Percentiles rank a stretch among this genome's conserved stretches.
Conservation (phyloP, 139 green algal genomes). For the Microglena sp. region DNA sequence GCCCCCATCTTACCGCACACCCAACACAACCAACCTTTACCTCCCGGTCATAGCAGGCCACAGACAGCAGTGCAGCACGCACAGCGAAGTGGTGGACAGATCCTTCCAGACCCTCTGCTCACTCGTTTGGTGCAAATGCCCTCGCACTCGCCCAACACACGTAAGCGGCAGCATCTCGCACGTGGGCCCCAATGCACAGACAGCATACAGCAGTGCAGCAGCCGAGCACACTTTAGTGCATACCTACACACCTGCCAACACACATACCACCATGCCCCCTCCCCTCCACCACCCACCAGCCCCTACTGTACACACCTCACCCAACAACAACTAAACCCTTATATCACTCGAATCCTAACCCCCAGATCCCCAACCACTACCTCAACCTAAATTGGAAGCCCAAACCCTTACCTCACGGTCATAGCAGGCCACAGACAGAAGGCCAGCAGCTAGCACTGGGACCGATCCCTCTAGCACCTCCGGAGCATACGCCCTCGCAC, state of each 20-base stretch:
- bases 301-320: neutral
- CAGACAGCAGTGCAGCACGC: too few species aligned
- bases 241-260: neutral
- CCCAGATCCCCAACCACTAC: neutral
- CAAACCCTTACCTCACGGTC: conserved; percentile 90
- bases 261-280: neutral
- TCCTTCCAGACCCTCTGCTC: too few species aligned
- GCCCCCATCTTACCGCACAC: neutral
- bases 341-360: neutral
- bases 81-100: too few species aligned
- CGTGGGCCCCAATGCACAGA: too few species aligned
- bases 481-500: conserved; percentile 73
- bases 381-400: too few species aligned
- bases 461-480: conserved; percentile 40
- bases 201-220: too few species aligned
- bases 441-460: conserved; percentile 44
- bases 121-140: too few species aligned
- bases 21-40: neutral
- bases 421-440: conserved; percentile 84
- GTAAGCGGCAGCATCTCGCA: too few species aligned
- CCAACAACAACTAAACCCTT: neutral
- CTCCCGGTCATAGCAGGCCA: neutral
- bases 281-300: neutral
- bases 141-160: too few species aligned
- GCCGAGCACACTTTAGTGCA: too few species aligned